phyloP scores from a whole-genome alignment of 1,139 yeast species.

The Scheffersomyces stambukii region DNA sequence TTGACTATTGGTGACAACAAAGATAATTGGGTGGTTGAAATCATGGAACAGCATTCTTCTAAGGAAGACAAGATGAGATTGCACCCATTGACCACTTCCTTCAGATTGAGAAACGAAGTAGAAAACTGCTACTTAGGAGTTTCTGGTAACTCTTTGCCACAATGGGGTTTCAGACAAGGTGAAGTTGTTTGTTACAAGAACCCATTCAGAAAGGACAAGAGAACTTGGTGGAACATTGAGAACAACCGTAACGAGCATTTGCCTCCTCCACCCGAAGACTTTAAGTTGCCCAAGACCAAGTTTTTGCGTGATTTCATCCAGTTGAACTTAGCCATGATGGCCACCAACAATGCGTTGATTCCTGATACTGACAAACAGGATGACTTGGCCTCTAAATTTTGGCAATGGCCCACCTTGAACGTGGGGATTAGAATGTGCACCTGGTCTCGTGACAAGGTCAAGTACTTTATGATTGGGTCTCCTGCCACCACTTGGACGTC shows the following conservation, averaged over 20 bases:
- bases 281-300: conserved; percentile 75
- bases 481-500: conserved; percentile 97
- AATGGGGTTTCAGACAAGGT: conserved; percentile 98
- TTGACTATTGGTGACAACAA: conserved; percentile 79
- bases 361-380: conserved; percentile 93
- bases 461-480: conserved; percentile 87
- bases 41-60: conserved; percentile 64
- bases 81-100: conserved; percentile 84
- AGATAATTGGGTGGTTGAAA: conserved; percentile 92
- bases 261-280: conserved; percentile 69
- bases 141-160: conserved; percentile 76
- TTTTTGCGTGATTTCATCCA: conserved; percentile 89
- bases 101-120: conserved; percentile 67
- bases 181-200: conserved; percentile 84
- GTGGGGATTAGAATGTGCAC: conserved; percentile 94
- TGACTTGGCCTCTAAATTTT: conserved; percentile 83
- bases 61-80: conserved; percentile 68
- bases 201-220: conserved; percentile 79
- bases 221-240: conserved; percentile 99
- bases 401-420: conserved; percentile 98
- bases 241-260: conserved; percentile 70
- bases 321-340: conserved; percentile 97
- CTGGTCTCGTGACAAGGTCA: conserved; percentile 78
- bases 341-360: conserved; percentile 91
- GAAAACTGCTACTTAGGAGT: conserved; percentile 86